Percentiles rank a stretch among this genome's conserved stretches.
These are phyloP conservation scores for Halophytophthora polymorphica DNA, from an alignment of 352 stramenopile genomes.

Conservation along the genomic window DNA sequence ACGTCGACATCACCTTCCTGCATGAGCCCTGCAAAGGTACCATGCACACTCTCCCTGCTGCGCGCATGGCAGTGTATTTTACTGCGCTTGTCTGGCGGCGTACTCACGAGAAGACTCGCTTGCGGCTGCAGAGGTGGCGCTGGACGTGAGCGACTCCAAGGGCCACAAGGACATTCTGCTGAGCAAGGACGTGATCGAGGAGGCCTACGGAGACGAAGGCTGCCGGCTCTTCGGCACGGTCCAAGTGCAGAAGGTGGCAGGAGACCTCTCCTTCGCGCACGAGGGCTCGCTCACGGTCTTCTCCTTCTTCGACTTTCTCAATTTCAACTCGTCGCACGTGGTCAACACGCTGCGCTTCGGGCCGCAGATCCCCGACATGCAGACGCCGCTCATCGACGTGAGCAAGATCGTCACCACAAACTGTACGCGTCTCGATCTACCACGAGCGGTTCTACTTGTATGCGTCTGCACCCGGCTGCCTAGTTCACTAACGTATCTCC, in stretches of 20 bases:
- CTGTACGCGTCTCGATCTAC: conserved; percentile 28
- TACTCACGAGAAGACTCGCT: too few species aligned
- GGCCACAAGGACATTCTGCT: conserved; percentile 83
- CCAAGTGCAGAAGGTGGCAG: conserved; percentile 79
- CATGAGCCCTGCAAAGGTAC: conserved; percentile 74
- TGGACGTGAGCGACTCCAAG: conserved; percentile 86
- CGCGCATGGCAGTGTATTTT: too few species aligned
- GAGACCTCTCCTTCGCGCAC: conserved; percentile 84
- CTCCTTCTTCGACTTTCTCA: conserved; percentile 85
- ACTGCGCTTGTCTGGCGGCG: too few species aligned
- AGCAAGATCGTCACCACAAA: conserved; percentile 81
- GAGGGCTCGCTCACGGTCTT: conserved; percentile 84
- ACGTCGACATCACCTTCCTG: conserved; percentile 82
- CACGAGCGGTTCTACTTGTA: background rate
- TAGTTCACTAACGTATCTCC: conserved; percentile 1
- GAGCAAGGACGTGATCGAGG: conserved; percentile 55
- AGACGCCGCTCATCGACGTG: conserved; percentile 83
- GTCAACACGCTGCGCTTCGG: conserved; percentile 80
- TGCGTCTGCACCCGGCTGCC: background rate
- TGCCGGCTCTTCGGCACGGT: conserved; percentile 71
- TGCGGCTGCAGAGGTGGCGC: conserved; percentile 51
- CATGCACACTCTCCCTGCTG: background rate
- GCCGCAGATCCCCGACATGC: conserved; percentile 77
- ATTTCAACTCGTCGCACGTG: conserved; percentile 87
- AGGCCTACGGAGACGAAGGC: conserved; percentile 59